Conservation (phyloP, 106 monocot species). For the Dactylorhiza incarnata region DNA sequence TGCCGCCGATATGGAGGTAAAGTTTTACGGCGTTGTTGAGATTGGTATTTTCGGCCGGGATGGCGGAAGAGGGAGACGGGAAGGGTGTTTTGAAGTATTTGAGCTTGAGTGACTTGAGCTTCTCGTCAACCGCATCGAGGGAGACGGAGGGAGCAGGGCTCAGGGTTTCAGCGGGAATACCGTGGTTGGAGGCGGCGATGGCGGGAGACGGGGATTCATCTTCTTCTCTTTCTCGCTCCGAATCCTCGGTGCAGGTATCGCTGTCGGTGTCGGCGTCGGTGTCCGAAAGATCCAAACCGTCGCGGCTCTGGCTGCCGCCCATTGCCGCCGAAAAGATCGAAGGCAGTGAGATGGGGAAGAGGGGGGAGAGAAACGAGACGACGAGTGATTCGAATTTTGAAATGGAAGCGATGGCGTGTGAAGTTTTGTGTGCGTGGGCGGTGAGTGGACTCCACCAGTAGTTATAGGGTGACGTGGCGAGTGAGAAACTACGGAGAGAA, state of each 20-base stretch:
- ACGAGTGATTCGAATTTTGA: not conserved
- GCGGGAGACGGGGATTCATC: not conserved
- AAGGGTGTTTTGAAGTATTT: constrained; percentile 42
- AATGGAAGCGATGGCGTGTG: too few relatives aligned
- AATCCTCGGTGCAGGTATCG: not conserved
- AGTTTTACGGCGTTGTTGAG: constrained; percentile 49
- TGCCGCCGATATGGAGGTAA: constrained; percentile 70
- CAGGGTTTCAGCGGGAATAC: constrained; percentile 1
- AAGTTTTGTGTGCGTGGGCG: too few relatives aligned
- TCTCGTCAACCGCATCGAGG: constrained; percentile 51
- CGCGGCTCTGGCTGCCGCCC: constrained; percentile 87
- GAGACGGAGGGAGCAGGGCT: constrained; percentile 12
- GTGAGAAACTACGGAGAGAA: too few relatives aligned
- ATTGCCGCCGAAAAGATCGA: constrained; percentile 27
- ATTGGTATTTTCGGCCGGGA: constrained; percentile 23
- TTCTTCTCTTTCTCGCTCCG: constrained; percentile 1
- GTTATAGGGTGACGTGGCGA: too few relatives aligned
- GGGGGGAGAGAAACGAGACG: not conserved
- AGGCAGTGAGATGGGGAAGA: not conserved
- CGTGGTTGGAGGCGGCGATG: not conserved
- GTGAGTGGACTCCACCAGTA: too few relatives aligned
- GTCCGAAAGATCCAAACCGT: constrained; percentile 58
- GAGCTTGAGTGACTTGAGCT: constrained; percentile 64
- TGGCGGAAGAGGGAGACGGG: constrained; percentile 25
- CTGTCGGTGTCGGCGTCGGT: constrained; percentile 25